phyloP scores from a whole-genome alignment of 345 rosid genomes.

The Linum usitatissimum region DNA sequence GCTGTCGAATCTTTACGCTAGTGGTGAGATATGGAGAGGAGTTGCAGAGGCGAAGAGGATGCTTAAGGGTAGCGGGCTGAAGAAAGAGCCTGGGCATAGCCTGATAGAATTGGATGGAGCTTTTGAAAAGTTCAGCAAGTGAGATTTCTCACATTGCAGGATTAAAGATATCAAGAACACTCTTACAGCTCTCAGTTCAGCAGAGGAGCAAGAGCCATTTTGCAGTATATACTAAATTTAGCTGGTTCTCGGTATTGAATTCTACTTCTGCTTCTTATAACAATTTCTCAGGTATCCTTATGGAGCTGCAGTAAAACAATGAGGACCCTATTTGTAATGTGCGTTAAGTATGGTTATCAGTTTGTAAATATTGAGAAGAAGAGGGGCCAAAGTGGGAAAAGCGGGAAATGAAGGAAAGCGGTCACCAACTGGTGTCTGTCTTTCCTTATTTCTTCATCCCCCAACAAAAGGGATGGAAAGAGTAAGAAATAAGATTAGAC shows the following conservation, averaged over 20 bases:
- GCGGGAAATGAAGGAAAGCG: not conserved
- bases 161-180: slow-evolving; percentile 28
- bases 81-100: slow-evolving; percentile 50
- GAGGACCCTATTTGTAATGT: not conserved
- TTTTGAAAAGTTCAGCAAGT: slow-evolving; percentile 33
- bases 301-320: not conserved
- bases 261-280: too few species aligned
- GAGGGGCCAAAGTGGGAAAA: not conserved
- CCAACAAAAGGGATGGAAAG: not conserved
- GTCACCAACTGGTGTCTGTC: not conserved
- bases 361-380: not conserved
- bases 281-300: too few species aligned
- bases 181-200: slow-evolving; percentile 25
- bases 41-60: slow-evolving; percentile 45
- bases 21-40: slow-evolving; percentile 46
- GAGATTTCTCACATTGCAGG: slow-evolving; percentile 39
- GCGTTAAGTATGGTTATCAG: not conserved
- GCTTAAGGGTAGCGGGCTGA: slow-evolving; percentile 46
- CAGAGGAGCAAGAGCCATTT: slow-evolving; percentile 3
- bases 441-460: not conserved
- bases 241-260: not conserved
- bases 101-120: slow-evolving; percentile 38
- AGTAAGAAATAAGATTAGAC: not conserved
- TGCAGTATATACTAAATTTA: not conserved
- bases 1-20: slow-evolving; percentile 50